Conservation (phyloP, 768 basidiomycete species). For the Tulasnella sp. region DNA sequence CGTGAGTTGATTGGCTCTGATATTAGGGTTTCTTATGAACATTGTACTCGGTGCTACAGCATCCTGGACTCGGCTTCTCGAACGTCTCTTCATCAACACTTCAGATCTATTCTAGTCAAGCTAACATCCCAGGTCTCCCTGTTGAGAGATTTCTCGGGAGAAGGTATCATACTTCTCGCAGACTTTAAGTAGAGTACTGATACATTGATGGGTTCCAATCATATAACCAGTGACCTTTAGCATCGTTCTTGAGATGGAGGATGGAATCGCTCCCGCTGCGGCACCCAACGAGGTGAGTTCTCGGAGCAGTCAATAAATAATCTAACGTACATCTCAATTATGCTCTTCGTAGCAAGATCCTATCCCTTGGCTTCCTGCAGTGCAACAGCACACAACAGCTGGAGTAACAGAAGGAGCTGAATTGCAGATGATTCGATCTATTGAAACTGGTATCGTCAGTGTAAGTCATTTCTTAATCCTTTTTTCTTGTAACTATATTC, state of each 20-base stretch:
- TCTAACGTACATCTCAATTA: neutral
- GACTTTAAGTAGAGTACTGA: too few species aligned
- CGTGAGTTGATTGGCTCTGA: conserved; percentile 30
- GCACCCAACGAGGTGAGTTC: conserved; percentile 31
- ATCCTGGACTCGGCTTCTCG: conserved; percentile 59
- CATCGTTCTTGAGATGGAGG: conserved; percentile 67
- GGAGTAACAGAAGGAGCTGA: conserved; percentile 54
- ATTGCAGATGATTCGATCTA: conserved; percentile 60
- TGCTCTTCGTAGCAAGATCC: conserved; percentile 36
- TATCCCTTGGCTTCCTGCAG: conserved; percentile 70
- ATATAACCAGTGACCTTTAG: conserved; percentile 68
- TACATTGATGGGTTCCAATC: too few species aligned
- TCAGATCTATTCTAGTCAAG: conserved; percentile 73
- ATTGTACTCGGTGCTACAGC: conserved; percentile 35
- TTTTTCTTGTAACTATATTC: conserved; percentile 1
- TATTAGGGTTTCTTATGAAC: neutral
- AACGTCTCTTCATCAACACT: conserved; percentile 52
- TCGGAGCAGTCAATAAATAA: neutral
- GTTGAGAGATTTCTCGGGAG: too few species aligned
- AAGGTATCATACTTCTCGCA: too few species aligned
- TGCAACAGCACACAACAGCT: conserved; percentile 51
- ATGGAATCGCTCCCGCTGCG: conserved; percentile 44
- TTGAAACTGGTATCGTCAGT: conserved; percentile 74
- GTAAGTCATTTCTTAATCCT: conserved; percentile 29
- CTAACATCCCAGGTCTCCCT: too few species aligned